phyloP scores from a whole-genome alignment of 805 yeast genomes.

The Ogataea wickerhamii region DNA sequence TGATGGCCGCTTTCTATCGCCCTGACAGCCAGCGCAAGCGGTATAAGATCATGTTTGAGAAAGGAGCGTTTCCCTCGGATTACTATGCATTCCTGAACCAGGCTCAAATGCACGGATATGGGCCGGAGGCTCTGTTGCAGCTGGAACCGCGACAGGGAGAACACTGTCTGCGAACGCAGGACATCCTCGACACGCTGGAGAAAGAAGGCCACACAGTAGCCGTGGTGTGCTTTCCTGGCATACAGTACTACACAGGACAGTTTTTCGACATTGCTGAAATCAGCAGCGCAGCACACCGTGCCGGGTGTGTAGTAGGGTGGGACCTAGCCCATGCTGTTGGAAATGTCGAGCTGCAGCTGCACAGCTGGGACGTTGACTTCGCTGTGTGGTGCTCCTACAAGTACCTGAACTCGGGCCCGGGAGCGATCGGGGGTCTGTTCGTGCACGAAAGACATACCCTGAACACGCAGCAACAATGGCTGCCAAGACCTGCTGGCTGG shows the following conservation, averaged over 20 bases:
- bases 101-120: constrained; percentile 55
- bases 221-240: constrained; percentile 76
- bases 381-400: constrained; percentile 95
- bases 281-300: constrained; percentile 56
- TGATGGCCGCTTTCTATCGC: constrained; percentile 68
- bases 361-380: constrained; percentile 89
- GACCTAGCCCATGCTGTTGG: constrained; percentile 95
- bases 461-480: constrained; percentile 31
- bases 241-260: constrained; percentile 93
- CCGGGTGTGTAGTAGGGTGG: constrained; percentile 74
- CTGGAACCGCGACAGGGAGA: constrained; percentile 58
- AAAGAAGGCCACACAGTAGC: constrained; percentile 59
- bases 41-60: constrained; percentile 76
- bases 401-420: constrained; percentile 90
- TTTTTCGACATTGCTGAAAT: constrained; percentile 70
- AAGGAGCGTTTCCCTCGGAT: constrained; percentile 89
- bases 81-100: constrained; percentile 80
- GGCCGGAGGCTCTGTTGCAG: constrained; percentile 57
- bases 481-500: constrained; percentile 91
- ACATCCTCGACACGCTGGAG: constrained; percentile 56
- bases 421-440: constrained; percentile 84
- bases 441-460: constrained; percentile 50
- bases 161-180: constrained; percentile 55
- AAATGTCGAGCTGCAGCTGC: constrained; percentile 70
- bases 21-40: constrained; percentile 49